Evolutionary conservation across 345 rosid species (phyloP).

Genomic region (Laguncularia racemosa): DNA sequence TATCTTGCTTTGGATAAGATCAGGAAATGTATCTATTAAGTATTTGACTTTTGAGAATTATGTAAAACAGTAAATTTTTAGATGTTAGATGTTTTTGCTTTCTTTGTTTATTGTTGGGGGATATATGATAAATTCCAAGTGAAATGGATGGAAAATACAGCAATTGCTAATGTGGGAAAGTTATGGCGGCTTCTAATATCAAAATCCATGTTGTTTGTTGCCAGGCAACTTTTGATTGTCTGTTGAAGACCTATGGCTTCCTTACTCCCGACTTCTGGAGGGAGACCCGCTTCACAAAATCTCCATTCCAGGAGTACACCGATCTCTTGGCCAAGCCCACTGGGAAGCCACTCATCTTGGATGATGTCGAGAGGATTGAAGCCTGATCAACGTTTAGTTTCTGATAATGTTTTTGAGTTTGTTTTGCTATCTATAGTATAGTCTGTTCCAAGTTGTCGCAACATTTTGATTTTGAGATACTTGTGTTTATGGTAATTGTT

Average conservation of each 20-base stretch:
- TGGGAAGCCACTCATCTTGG: slow-evolving; percentile 19
- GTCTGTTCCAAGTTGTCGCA: slow-evolving; percentile 1
- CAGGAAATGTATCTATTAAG: too few species aligned
- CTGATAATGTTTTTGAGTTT: background rate
- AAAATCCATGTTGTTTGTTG: background rate
- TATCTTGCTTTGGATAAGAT: too few species aligned
- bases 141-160: too few species aligned
- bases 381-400: slow-evolving; percentile 10
- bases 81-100: too few species aligned
- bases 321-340: slow-evolving; percentile 42
- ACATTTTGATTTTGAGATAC: slow-evolving; percentile 2
- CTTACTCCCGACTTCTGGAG: slow-evolving; percentile 56
- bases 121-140: too few species aligned
- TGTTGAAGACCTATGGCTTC: slow-evolving; percentile 52
- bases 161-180: too few species aligned
- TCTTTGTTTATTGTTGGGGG: too few species aligned
- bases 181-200: too few species aligned
- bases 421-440: slow-evolving; percentile 6
- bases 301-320: slow-evolving; percentile 50
- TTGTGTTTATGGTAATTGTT: background rate
- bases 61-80: too few species aligned
- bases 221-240: slow-evolving; percentile 53
- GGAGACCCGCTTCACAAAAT: slow-evolving; percentile 37
- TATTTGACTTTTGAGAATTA: too few species aligned
- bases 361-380: slow-evolving; percentile 22